Percentiles rank a stretch among this genome's conserved stretches.
Evolutionary conservation across 208 protist species (phyloP).

Genomic region (Leishmania gerbilli): DNA sequence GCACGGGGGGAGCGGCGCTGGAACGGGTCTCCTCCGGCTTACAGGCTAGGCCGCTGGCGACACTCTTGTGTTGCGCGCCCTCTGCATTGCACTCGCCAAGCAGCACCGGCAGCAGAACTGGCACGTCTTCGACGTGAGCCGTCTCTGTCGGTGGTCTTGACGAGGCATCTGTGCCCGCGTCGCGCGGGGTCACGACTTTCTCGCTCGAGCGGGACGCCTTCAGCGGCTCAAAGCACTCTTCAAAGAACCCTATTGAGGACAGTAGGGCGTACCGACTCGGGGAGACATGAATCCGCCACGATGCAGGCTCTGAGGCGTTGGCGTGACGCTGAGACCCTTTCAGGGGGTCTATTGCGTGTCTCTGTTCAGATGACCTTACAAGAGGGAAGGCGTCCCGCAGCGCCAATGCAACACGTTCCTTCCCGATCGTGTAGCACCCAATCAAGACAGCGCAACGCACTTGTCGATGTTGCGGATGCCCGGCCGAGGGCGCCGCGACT

Average conservation of each 20-base stretch:
- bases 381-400: slow-evolving; percentile 62
- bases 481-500: neutral
- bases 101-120: slow-evolving; percentile 20
- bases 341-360: neutral
- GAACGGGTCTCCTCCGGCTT: neutral
- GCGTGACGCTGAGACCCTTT: neutral
- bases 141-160: neutral
- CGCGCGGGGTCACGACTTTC: neutral
- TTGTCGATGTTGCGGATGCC: neutral
- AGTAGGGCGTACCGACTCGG: slow-evolving; percentile 33
- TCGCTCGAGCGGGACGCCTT: neutral
- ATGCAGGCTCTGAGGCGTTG: neutral
- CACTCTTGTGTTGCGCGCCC: neutral
- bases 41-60: neutral
- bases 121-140: slow-evolving; percentile 15
- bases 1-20: neutral
- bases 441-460: slow-evolving; percentile 80
- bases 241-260: slow-evolving; percentile 31
- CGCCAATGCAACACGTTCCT: slow-evolving; percentile 85
- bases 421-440: slow-evolving; percentile 91
- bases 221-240: slow-evolving; percentile 21
- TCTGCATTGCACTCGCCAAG: slow-evolving; percentile 4
- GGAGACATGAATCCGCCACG: slow-evolving; percentile 33
- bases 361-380: neutral
- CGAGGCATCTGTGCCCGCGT: neutral